Percentiles rank a stretch among this genome's conserved stretches.
Conservation (phyloP, 2,329 filamentous ascomycete species). For the Nigrospora sphaerica region DNA sequence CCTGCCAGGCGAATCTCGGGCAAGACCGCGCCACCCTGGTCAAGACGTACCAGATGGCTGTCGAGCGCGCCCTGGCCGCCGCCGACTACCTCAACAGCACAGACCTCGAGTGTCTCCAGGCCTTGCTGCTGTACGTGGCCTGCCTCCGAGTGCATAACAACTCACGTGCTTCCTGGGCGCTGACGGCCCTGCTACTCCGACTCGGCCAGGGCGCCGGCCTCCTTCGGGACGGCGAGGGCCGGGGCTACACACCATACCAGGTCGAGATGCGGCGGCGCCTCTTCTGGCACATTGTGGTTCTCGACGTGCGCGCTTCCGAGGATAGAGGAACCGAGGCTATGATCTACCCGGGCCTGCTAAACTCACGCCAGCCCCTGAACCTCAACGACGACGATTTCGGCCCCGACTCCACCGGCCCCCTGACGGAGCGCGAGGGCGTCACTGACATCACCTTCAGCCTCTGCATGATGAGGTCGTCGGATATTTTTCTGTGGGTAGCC, state of each 20-base stretch:
- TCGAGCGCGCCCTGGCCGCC: constrained; percentile 30
- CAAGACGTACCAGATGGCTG: constrained; percentile 21
- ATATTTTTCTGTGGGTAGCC: constrained; percentile 30
- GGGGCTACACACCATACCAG: constrained; percentile 39
- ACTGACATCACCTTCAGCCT: constrained; percentile 33
- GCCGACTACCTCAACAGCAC: constrained; percentile 35
- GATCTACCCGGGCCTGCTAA: constrained; percentile 33
- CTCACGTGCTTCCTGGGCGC: constrained; percentile 33
- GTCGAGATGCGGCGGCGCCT: constrained; percentile 53
- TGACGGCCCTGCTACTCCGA: constrained; percentile 32
- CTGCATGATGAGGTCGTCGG: constrained; percentile 31
- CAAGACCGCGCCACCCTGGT: constrained; percentile 24
- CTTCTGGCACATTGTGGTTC: constrained; percentile 57
- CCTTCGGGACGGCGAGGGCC: constrained; percentile 32
- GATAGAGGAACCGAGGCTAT: constrained; percentile 41
- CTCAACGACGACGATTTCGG: constrained; percentile 46
- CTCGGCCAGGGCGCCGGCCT: constrained; percentile 34
- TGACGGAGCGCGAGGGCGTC: constrained; percentile 26
- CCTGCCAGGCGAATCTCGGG: constrained; percentile 24
- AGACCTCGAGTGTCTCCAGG: constrained; percentile 31
- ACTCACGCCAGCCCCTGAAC: constrained; percentile 42
- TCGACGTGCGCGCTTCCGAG: constrained; percentile 49
- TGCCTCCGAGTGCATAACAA: constrained; percentile 29
- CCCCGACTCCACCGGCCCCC: constrained; percentile 26
- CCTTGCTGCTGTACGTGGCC: constrained; percentile 32